Conservation (phyloP, 768 basidiomycete genomes). For the Infundibulicybe gibba region DNA sequence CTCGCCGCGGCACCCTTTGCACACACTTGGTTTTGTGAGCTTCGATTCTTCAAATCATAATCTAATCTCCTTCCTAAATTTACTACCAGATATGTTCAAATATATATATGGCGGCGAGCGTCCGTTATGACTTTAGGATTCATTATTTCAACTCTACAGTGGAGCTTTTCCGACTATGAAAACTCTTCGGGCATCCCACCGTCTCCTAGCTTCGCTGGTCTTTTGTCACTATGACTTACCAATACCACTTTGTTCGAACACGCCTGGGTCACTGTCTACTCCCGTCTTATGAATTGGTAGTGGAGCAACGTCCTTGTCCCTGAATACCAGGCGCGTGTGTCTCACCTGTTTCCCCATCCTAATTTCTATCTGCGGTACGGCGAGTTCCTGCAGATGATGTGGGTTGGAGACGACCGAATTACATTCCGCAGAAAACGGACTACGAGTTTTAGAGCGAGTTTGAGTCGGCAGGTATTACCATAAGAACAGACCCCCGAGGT, state of each 20-base stretch:
- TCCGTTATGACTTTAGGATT: not conserved
- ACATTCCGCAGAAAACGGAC: no score
- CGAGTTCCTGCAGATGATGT: no score
- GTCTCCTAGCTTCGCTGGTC: constrained; percentile 12
- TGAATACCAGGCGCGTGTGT: no score
- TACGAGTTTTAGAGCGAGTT: no score
- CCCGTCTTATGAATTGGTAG: constrained; percentile 56
- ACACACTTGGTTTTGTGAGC: constrained; percentile 33
- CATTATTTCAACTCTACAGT: constrained; percentile 24
- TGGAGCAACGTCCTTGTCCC: no score
- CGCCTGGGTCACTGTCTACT: constrained; percentile 45
- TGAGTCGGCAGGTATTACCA: no score
- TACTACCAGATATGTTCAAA: constrained; percentile 25
- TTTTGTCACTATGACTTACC: constrained; percentile 50
- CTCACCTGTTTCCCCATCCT: no score
- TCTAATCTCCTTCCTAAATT: not conserved
- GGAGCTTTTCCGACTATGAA: constrained; percentile 53
- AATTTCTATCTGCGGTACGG: no score
- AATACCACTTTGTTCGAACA: constrained; percentile 59
- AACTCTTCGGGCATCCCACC: not conserved
- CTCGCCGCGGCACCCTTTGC: constrained; percentile 16
- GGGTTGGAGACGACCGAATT: no score
- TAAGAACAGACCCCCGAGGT: no score
- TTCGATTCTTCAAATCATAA: constrained; percentile 1
- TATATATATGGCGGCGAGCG: constrained; percentile 26